These are phyloP conservation scores for Lipomyces yamanashiensis DNA, from an alignment of 805 yeast genomes.

Conservation along the genomic window DNA sequence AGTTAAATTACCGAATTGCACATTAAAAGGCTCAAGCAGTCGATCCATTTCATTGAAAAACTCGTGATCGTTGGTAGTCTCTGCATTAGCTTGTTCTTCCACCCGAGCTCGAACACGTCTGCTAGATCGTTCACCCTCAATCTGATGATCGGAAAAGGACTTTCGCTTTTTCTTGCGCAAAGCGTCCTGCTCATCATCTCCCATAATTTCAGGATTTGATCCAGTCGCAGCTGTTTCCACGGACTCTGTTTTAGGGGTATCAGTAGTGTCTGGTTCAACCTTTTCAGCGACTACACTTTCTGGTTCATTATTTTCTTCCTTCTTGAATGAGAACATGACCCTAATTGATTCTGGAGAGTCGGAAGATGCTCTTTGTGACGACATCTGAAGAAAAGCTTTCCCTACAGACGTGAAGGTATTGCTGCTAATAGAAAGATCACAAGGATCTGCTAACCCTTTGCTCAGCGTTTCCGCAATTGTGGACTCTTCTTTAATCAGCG, in stretches of 20 bases:
- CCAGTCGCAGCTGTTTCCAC: neutral
- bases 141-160: slow-evolving; percentile 20
- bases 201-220: neutral
- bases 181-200: slow-evolving; percentile 8
- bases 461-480: slow-evolving; percentile 8
- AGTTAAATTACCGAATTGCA: slow-evolving; percentile 14
- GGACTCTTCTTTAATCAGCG: slow-evolving; percentile 8
- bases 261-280: neutral
- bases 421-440: slow-evolving; percentile 1
- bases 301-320: neutral
- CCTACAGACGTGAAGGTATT: slow-evolving; percentile 26
- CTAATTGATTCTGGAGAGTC: slow-evolving; percentile 10
- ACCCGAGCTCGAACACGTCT: slow-evolving; percentile 42
- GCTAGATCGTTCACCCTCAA: slow-evolving; percentile 28
- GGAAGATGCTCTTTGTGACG: slow-evolving; percentile 1
- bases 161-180: slow-evolving; percentile 21
- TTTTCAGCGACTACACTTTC: neutral
- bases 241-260: neutral
- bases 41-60: slow-evolving; percentile 26
- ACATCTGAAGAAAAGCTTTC: slow-evolving; percentile 15
- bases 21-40: slow-evolving; percentile 13
- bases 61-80: slow-evolving; percentile 18
- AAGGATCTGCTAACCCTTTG: slow-evolving; percentile 5
- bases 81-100: slow-evolving; percentile 36
- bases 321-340: slow-evolving; percentile 2